Conservation (phyloP, 768 basidiomycete species). For the Podaxis mareebaensis region DNA sequence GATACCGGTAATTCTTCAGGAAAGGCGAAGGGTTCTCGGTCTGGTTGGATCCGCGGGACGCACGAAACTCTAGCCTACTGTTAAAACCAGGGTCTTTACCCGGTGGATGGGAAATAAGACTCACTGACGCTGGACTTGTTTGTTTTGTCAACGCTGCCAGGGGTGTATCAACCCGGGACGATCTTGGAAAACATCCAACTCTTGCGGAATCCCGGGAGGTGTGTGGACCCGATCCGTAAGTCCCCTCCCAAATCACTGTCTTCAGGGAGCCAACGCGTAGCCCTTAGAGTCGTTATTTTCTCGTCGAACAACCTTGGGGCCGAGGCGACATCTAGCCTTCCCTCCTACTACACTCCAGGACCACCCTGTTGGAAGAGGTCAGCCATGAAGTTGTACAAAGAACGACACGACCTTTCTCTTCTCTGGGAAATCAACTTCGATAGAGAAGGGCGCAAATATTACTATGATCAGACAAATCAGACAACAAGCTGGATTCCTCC, state of each 20-base stretch:
- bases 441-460: background rate
- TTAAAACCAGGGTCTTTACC: too few relatives aligned
- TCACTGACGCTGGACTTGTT: background rate
- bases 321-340: background rate
- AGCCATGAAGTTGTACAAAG: background rate
- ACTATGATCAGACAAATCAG: background rate
- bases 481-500: background rate
- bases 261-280: background rate
- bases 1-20: too few relatives aligned
- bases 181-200: background rate
- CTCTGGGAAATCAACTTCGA: too few relatives aligned
- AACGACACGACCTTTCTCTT: background rate
- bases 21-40: too few relatives aligned
- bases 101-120: background rate
- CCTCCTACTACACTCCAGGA: background rate
- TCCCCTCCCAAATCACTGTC: too few relatives aligned
- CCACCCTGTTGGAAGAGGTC: background rate
- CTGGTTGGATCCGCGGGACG: too few relatives aligned
- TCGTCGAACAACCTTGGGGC: background rate
- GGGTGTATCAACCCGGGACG: background rate
- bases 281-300: background rate
- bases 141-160: background rate
- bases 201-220: background rate
- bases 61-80: too few relatives aligned
- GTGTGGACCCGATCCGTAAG: too few relatives aligned